phyloP scores from a whole-genome alignment of 176 grass and related monocot genomes.

The Lolium multiflorum region DNA sequence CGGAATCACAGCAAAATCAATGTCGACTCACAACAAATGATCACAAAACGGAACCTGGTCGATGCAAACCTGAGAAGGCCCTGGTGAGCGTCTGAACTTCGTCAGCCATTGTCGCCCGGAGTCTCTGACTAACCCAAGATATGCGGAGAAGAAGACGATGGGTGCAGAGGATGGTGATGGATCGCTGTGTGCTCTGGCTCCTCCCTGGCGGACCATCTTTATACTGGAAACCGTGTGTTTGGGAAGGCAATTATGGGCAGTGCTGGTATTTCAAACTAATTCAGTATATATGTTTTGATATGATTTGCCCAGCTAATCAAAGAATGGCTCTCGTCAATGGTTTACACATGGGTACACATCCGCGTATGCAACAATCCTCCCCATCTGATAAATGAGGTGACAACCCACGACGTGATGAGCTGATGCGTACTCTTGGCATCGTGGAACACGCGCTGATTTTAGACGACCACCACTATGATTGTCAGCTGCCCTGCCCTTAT shows the following conservation, averaged over 20 bases:
- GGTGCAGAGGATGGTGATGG: neutral
- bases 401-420: slow-evolving; percentile 24
- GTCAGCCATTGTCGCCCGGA: slow-evolving; percentile 45
- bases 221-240: slow-evolving; percentile 48
- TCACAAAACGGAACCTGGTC: neutral
- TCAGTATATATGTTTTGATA: neutral
- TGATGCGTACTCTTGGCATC: neutral
- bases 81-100: slow-evolving; percentile 76
- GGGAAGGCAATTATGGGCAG: slow-evolving; percentile 41
- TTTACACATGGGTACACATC: slow-evolving; percentile 34
- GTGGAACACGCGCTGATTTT: slow-evolving; percentile 41
- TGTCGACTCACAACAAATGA: neutral
- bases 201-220: slow-evolving; percentile 45
- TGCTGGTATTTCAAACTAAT: slow-evolving; percentile 27
- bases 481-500: neutral
- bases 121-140: neutral
- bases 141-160: neutral
- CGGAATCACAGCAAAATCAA: neutral
- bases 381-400: slow-evolving; percentile 8
- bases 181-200: slow-evolving; percentile 25
- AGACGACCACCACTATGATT: neutral
- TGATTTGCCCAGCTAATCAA: slow-evolving; percentile 16
- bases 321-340: slow-evolving; percentile 3
- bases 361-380: slow-evolving; percentile 7
- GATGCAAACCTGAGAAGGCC: slow-evolving; percentile 89